Evolutionary conservation across 208 protist species (phyloP).

Genomic region (Leishmania braziliensis): DNA sequence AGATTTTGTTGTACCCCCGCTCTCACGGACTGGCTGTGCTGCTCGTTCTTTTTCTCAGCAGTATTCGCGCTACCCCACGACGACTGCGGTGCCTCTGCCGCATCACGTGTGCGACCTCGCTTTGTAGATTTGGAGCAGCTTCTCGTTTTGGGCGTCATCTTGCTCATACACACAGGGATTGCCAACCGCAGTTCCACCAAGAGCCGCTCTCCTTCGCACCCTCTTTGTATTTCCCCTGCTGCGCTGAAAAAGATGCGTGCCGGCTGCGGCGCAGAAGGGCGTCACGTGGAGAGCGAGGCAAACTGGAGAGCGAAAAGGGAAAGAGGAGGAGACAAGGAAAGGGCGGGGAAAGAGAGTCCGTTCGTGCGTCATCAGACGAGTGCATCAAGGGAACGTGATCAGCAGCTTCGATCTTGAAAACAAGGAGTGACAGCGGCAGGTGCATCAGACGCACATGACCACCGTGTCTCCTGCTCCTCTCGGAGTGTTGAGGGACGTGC

Average conservation of each 20-base stretch:
- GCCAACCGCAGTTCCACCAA: background rate
- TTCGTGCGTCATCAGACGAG: background rate
- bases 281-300: background rate
- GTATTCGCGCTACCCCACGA: background rate
- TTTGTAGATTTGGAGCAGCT: background rate
- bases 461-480: background rate
- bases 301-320: background rate
- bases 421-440: background rate
- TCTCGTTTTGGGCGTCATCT: slow-evolving; percentile 3
- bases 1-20: background rate
- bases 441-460: background rate
- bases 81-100: background rate
- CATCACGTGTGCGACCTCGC: background rate
- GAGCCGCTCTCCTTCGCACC: background rate
- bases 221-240: background rate
- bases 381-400: background rate
- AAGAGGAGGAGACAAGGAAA: background rate
- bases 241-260: background rate
- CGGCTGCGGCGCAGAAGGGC: background rate
- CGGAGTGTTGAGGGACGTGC: background rate
- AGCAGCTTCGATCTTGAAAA: background rate
- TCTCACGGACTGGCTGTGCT: background rate
- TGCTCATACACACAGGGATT: background rate
- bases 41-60: background rate
- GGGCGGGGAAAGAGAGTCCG: background rate